Conservation (phyloP, 2,329 filamentous ascomycete species). For the Botrytis cinerea region DNA sequence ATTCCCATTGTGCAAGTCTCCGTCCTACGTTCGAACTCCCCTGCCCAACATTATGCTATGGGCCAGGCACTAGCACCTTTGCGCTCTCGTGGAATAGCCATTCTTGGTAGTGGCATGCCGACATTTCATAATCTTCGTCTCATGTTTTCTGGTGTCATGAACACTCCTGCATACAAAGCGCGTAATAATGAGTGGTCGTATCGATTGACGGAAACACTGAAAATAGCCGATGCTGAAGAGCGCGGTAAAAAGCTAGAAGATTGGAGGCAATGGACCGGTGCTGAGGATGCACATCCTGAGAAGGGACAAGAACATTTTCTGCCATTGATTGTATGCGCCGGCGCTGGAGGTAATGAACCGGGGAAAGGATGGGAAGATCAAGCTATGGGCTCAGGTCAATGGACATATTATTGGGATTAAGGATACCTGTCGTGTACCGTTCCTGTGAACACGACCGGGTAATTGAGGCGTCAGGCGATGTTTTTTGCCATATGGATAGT, state of each 20-base stretch:
- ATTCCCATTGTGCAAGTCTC: constrained; percentile 74
- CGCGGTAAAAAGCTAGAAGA: constrained; percentile 48
- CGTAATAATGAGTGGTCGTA: constrained; percentile 56
- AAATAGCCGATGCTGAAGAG: constrained; percentile 41
- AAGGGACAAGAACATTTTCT: constrained; percentile 59
- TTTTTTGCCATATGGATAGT: no score
- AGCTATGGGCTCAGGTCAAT: constrained; percentile 29
- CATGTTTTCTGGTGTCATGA: constrained; percentile 47
- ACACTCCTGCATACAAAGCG: constrained; percentile 59
- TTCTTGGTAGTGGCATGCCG: constrained; percentile 70
- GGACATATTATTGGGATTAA: constrained; percentile 35
- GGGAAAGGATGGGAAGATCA: constrained; percentile 40
- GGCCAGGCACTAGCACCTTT: constrained; percentile 67
- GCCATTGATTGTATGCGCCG: constrained; percentile 59
- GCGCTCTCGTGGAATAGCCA: constrained; percentile 65
- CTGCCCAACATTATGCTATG: constrained; percentile 65
- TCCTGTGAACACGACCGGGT: not conserved
- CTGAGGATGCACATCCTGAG: constrained; percentile 61
- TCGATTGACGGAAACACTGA: constrained; percentile 43
- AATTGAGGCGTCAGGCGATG: not conserved
- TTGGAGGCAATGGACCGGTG: constrained; percentile 53
- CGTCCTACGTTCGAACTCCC: constrained; percentile 59
- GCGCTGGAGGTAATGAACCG: constrained; percentile 52
- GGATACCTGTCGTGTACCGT: not conserved
- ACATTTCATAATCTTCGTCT: constrained; percentile 71